Evolutionary conservation across 1,284 basidiomycete species (phyloP), one percentile per base, ranked within the genome.

Genomic region (Ustilago sp.): DNA sequence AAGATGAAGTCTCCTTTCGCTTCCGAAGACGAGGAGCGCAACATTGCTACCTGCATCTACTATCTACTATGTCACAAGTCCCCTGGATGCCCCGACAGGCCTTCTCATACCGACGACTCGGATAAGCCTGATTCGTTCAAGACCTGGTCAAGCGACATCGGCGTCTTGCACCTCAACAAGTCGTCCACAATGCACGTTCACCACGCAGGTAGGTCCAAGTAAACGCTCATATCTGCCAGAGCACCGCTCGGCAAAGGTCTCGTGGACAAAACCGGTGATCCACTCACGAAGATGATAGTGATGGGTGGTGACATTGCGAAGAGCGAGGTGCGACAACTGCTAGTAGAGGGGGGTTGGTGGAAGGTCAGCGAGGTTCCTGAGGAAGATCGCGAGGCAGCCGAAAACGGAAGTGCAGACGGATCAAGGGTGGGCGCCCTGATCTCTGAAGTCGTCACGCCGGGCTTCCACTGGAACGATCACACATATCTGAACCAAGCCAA

Each of bases 261-360:
- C 0, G 60, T 63, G 3, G 74, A 76, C 31, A 53, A 62, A 31
- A 58, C 63, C 7, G 74, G 74, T 3, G 59, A 68, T 34, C 75
- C 72, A 12, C 58, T 70, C 15, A 75, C 65, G 35, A 69, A 65
- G 59, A 64, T 60, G 6, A 67, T 79, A 6, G 60, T 75, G 17
- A 76, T 80, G 73, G 79, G 79, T 8, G 70, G 76, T 41, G 63
- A 79, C 50, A 28, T 78, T 4, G 48, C 59, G 0, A 62, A 62
- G 2, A 76, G 79, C 15, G 79, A 79, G 51, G 70, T 76, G n/a
- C 72, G 79, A 3, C 79, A 80, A 43, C 59, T 80, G 1, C 23
- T 79, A 8, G 79, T 80, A 0, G 76, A 78, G 35, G 73, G 73
- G 13, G 70, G 74, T 11, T 78, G 76, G 76, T 80, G 79, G 79